A percentile compares a stretch with the other conserved stretches of the same genome.
phyloP scores from a whole-genome alignment of 257 asterid species.

The Ilex asprella region DNA sequence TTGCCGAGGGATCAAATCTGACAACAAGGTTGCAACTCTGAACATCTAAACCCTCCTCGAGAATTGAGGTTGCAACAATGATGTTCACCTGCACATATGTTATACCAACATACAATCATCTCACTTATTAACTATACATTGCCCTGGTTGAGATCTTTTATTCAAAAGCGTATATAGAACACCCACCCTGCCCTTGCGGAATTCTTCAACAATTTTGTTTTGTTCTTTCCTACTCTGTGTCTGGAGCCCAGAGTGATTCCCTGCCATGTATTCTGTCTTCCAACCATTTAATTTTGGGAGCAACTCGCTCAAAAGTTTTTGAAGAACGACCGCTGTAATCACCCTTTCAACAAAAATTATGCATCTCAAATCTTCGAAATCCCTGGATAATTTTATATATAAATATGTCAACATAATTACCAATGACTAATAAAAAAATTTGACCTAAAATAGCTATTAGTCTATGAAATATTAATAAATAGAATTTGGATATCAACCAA shows the following conservation, averaged over 20 bases:
- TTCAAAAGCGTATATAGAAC: not conserved
- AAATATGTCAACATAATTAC: not conserved
- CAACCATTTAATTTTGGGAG: conserved; percentile 52
- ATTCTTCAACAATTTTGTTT: conserved; percentile 45
- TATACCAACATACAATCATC: conserved; percentile 1
- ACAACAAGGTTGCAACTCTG: conserved; percentile 93
- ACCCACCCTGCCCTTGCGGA: conserved; percentile 54
- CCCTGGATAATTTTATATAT: conserved; percentile 28
- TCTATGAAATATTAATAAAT: too few relatives aligned
- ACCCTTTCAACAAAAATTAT: conserved; percentile 80
- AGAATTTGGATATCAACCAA: too few relatives aligned
- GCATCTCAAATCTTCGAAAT: conserved; percentile 67
- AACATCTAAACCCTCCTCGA: conserved; percentile 93
- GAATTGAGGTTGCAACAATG: conserved; percentile 76
- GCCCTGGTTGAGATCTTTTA: not conserved
- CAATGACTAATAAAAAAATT: too few relatives aligned
- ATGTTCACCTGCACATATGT: conserved; percentile 57
- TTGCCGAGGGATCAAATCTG: conserved; percentile 74
- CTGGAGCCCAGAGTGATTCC: conserved; percentile 33
- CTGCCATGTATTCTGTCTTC: conserved; percentile 67
- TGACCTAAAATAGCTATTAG: too few relatives aligned
- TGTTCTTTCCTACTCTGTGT: conserved; percentile 65
- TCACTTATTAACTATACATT: not conserved
- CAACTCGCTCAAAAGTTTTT: conserved; percentile 52
- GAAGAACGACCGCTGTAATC: conserved; percentile 62